A percentile compares a stretch with the other conserved stretches of the same genome.
These are phyloP conservation scores for Remersonia thermophila DNA, from an alignment of 2,329 filamentous ascomycete genomes.

Conservation along the genomic window DNA sequence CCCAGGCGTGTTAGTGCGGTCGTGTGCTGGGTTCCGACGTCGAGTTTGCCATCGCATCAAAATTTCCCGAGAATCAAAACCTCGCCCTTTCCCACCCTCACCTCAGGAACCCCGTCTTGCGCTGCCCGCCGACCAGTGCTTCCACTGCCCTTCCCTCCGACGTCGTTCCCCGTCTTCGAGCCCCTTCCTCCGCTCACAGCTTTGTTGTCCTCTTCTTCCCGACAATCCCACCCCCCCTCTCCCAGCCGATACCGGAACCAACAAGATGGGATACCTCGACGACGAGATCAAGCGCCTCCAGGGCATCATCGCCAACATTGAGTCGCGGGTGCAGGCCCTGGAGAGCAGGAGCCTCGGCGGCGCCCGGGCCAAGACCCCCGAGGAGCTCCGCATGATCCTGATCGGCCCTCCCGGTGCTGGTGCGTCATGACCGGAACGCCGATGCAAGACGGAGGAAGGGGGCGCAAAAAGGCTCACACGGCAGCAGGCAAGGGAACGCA, in stretches of 20 bases:
- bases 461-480: conserved; percentile 4
- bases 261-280: conserved; percentile 75
- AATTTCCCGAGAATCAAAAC: conserved; percentile 8
- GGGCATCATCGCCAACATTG: conserved; percentile 70
- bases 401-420: conserved; percentile 96
- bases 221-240: not conserved
- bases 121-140: conserved; percentile 7
- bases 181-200: not conserved
- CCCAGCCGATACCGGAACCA: conserved; percentile 12
- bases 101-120: conserved; percentile 2
- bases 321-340: conserved; percentile 74
- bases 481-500: conserved; percentile 93
- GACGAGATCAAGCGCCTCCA: conserved; percentile 78
- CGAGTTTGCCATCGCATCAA: conserved; percentile 7
- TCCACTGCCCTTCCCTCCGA: conserved; percentile 1
- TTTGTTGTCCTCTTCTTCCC: conserved; percentile 6
- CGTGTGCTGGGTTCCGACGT: not conserved
- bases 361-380: conserved; percentile 36
- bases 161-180: conserved; percentile 5
- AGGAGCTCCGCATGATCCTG: conserved; percentile 85
- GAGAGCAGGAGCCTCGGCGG: conserved; percentile 57
- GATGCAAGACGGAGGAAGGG: too few relatives aligned
- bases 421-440: conserved; percentile 42
- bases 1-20: conserved; percentile 3
- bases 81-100: too few relatives aligned